Conservation (phyloP, 2,329 filamentous ascomycete genomes). For the Colletotrichum sp. region DNA sequence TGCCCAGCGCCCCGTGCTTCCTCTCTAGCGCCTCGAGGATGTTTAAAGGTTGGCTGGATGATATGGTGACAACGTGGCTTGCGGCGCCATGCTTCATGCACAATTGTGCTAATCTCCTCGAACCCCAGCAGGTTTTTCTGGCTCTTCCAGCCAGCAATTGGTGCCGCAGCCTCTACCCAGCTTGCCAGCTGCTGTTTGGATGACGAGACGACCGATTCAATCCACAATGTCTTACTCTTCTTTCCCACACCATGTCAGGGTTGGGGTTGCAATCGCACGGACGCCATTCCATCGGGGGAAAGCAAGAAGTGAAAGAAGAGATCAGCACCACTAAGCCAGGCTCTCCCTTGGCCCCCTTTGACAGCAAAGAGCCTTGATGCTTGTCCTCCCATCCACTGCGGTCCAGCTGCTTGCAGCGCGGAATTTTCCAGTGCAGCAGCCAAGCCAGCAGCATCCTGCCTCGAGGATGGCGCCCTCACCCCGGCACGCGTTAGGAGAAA, state of each 20-base stretch:
- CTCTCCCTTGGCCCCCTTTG: background rate
- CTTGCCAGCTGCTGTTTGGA: background rate
- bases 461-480: background rate
- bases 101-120: background rate
- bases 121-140: background rate
- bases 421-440: background rate
- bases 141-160: background rate
- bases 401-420: background rate
- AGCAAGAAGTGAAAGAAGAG: background rate
- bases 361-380: background rate
- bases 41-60: background rate
- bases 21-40: background rate
- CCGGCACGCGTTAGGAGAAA: background rate
- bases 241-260: background rate
- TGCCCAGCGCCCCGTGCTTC: background rate
- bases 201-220: background rate
- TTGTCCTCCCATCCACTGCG: background rate
- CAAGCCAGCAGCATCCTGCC: background rate
- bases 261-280: conserved; percentile 16
- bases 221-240: background rate
- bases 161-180: background rate
- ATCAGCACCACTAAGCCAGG: background rate
- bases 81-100: background rate
- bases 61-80: background rate
- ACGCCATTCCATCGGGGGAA: background rate